phyloP scores from a whole-genome alignment of 2,329 filamentous ascomycete genomes.

The Geosmithia morbida region DNA sequence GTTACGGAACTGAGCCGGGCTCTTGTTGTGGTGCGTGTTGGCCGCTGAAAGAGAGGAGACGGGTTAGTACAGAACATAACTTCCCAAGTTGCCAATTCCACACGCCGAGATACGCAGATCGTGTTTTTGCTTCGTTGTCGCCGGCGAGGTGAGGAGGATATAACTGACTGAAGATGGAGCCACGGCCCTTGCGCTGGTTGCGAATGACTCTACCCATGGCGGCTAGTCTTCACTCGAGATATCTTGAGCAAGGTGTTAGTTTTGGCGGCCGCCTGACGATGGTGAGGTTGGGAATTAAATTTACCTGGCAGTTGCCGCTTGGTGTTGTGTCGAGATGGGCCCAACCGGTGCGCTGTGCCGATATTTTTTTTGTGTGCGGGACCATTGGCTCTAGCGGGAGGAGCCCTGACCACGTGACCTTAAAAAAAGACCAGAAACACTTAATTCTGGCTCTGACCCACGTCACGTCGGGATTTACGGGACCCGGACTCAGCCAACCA shows the following conservation, averaged over 20 bases:
- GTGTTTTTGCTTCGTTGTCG: conserved; percentile 3
- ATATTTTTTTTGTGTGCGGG: conserved; percentile 25
- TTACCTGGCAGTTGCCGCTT: conserved; percentile 26
- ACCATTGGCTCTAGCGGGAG: conserved; percentile 9
- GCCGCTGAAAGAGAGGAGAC: conserved; percentile 35
- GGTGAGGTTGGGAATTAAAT: conserved; percentile 3
- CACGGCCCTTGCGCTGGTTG: conserved; percentile 49
- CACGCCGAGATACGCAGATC: not conserved
- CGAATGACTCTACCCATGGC: conserved; percentile 47
- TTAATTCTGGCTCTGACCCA: not conserved
- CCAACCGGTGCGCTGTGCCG: conserved; percentile 9
- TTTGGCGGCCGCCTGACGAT: conserved; percentile 1
- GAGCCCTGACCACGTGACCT: conserved; percentile 22
- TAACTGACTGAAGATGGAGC: conserved; percentile 41
- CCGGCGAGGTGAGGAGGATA: conserved; percentile 3
- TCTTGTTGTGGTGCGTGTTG: conserved; percentile 86
- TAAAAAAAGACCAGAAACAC: not conserved
- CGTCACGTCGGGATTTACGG: not conserved
- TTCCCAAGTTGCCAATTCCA: not conserved
- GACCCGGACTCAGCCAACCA: not conserved
- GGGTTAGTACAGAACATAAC: not conserved
- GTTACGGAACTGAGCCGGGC: conserved; percentile 72
- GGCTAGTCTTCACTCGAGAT: conserved; percentile 13
- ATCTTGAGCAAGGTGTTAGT: conserved; percentile 1
- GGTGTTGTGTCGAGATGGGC: conserved; percentile 21